These are phyloP conservation scores for Trichomonascaceae sp. DNA, from an alignment of 1,139 yeast species.

Conservation along the genomic window DNA sequence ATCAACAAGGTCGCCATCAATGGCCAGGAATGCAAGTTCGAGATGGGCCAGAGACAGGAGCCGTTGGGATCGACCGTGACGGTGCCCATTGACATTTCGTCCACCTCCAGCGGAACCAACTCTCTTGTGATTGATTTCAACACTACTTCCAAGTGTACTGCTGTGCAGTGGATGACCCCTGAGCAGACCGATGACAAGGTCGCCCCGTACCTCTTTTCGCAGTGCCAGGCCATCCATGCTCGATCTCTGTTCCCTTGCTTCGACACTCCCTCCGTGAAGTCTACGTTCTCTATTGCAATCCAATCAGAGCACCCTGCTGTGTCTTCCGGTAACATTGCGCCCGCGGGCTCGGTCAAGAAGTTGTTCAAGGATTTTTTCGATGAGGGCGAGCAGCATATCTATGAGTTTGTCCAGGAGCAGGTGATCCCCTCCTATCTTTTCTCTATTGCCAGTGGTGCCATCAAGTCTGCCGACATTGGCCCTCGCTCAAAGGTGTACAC, in stretches of 20 bases:
- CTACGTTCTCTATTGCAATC: constrained; percentile 47
- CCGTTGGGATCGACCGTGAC: constrained; percentile 57
- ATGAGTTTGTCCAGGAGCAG: constrained; percentile 52
- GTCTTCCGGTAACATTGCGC: constrained; percentile 44
- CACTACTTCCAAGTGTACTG: constrained; percentile 69
- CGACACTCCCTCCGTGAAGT: constrained; percentile 79
- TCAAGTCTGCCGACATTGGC: constrained; percentile 57
- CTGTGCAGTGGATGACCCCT: constrained; percentile 71
- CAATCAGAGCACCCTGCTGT: constrained; percentile 54
- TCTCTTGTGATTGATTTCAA: constrained; percentile 37
- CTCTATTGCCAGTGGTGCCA: constrained; percentile 78
- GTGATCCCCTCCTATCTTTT: constrained; percentile 81
- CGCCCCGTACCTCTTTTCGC: constrained; percentile 73
- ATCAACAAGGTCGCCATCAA: constrained; percentile 38
- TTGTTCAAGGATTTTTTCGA: constrained; percentile 3
- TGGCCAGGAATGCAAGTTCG: constrained; percentile 24
- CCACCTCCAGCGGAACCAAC: constrained; percentile 8
- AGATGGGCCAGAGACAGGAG: constrained; percentile 37
- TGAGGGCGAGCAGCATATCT: constrained; percentile 17
- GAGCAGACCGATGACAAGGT: constrained; percentile 66
- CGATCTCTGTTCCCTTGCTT: constrained; percentile 81
- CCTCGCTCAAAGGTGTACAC: constrained; percentile 77
- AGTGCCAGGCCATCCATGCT: constrained; percentile 86
- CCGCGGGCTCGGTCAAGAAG: constrained; percentile 4
- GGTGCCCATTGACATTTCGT: constrained; percentile 19